Percentiles rank a stretch among this genome's conserved stretches.
Evolutionary conservation across 2,329 filamentous ascomycete genomes (phyloP).

Genomic region (Colletotrichum eremochloae): DNA sequence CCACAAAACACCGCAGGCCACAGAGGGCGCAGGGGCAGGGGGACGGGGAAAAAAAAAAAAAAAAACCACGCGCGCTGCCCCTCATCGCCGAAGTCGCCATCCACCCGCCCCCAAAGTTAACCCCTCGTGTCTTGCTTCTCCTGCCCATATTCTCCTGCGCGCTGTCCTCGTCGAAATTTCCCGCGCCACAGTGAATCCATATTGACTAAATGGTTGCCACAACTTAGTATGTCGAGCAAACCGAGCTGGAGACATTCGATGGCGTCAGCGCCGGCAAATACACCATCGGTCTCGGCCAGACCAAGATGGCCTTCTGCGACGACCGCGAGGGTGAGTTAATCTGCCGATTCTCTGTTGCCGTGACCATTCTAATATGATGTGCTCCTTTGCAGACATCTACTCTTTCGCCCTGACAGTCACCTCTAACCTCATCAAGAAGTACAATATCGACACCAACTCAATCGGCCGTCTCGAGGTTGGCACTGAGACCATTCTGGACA

Average conservation of each 20-base stretch:
- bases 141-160: conserved; percentile 37
- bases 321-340: conserved; percentile 80
- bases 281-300: conserved; percentile 91
- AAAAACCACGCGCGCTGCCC: conserved; percentile 17
- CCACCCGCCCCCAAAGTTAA: conserved; percentile 14
- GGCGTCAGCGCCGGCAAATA: conserved; percentile 86
- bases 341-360: not conserved
- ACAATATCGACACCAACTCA: conserved; percentile 82
- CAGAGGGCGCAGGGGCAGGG: not conserved
- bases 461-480: conserved; percentile 87
- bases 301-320: conserved; percentile 93
- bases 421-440: conserved; percentile 84
- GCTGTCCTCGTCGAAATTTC: not conserved
- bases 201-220: conserved; percentile 13
- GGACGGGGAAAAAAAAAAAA: not conserved
- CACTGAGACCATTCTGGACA: conserved; percentile 88
- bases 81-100: conserved; percentile 44
- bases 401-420: conserved; percentile 84
- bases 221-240: conserved; percentile 83
- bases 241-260: conserved; percentile 88
- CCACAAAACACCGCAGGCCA: conserved; percentile 8
- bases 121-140: conserved; percentile 40
- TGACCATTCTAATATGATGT: conserved; percentile 43
- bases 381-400: conserved; percentile 78
- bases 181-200: not conserved